Evolutionary conservation across 1,284 basidiomycete species (phyloP).

Genomic region (Pseudozyma pruni): DNA sequence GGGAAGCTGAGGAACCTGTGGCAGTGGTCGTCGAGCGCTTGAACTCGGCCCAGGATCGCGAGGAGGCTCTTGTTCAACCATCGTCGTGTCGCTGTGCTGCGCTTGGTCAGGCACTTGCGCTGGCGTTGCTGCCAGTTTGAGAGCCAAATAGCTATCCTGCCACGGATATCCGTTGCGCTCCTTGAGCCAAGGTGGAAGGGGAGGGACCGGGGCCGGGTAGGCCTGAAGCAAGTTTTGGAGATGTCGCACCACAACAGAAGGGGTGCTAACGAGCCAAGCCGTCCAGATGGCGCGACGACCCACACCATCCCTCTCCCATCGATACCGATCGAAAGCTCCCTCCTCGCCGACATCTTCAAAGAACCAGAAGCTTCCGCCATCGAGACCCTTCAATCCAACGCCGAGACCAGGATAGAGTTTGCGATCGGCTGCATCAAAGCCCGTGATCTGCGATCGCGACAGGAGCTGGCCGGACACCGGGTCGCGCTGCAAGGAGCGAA

Average conservation of each 20-base stretch:
- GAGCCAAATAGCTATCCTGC: constrained; percentile 27
- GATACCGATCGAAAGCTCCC: constrained; percentile 40
- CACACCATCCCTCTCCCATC: constrained; percentile 30
- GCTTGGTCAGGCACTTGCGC: neutral
- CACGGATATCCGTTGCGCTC: constrained; percentile 37
- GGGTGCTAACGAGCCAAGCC: constrained; percentile 49
- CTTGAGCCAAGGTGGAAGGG: constrained; percentile 32
- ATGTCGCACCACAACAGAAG: constrained; percentile 33
- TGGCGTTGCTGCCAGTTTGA: neutral
- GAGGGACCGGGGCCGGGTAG: constrained; percentile 22
- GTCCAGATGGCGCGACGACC: constrained; percentile 53
- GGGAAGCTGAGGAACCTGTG: neutral
- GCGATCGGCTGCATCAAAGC: constrained; percentile 37
- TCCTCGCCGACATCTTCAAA: constrained; percentile 49
- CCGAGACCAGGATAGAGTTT: constrained; percentile 40
- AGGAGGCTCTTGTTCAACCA: too few species aligned
- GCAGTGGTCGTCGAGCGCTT: constrained; percentile 5
- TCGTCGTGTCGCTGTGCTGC: neutral
- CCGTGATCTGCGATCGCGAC: constrained; percentile 17
- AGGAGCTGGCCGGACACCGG: constrained; percentile 18
- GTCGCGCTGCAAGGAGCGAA: constrained; percentile 42
- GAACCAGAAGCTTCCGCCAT: constrained; percentile 57
- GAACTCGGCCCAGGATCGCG: too few species aligned
- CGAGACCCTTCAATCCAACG: constrained; percentile 38
- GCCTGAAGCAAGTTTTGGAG: constrained; percentile 31